These are phyloP conservation scores for Leptomonas seymouri DNA, from an alignment of 208 protist genomes.

Conservation along the genomic window DNA sequence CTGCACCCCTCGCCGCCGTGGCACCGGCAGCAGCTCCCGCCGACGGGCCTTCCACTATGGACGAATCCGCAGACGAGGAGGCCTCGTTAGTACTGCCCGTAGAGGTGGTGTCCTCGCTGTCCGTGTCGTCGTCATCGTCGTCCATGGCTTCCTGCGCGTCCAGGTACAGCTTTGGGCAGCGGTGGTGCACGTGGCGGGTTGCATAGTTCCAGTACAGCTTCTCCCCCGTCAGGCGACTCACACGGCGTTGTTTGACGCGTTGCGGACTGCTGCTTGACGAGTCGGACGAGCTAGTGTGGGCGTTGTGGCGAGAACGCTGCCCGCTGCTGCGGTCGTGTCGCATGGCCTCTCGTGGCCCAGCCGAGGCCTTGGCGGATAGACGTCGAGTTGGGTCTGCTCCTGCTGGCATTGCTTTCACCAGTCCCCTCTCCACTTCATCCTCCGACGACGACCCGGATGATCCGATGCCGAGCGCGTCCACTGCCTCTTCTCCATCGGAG, in stretches of 20 bases:
- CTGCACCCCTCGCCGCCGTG: not conserved
- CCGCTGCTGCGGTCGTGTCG: not conserved
- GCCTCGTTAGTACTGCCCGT: slow-evolving; percentile 12
- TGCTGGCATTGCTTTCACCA: slow-evolving; percentile 18
- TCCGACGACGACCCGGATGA: slow-evolving; percentile 19
- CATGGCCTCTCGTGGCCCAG: not conserved
- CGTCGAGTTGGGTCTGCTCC: not conserved
- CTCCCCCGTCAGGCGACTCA: slow-evolving; percentile 33
- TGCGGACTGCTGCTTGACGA: not conserved
- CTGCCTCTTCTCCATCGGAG: slow-evolving; percentile 5
- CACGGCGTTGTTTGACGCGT: slow-evolving; percentile 10
- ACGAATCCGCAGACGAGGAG: slow-evolving; percentile 5
- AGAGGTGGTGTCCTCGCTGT: slow-evolving; percentile 14
- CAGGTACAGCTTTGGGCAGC: slow-evolving; percentile 53
- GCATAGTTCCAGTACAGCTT: slow-evolving; percentile 44
- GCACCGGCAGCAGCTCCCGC: not conserved
- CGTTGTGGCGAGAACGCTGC: not conserved
- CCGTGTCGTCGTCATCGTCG: slow-evolving; percentile 29
- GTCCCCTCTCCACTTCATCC: slow-evolving; percentile 6
- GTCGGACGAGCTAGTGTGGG: not conserved
- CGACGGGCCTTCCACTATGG: not conserved
- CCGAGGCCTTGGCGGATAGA: not conserved
- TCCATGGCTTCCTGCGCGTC: slow-evolving; percentile 39
- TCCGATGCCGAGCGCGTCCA: slow-evolving; percentile 11
- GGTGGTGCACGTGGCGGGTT: slow-evolving; percentile 57